Conservation (phyloP, 176 grass and related monocot genomes). For the Sorghum bicolor region DNA sequence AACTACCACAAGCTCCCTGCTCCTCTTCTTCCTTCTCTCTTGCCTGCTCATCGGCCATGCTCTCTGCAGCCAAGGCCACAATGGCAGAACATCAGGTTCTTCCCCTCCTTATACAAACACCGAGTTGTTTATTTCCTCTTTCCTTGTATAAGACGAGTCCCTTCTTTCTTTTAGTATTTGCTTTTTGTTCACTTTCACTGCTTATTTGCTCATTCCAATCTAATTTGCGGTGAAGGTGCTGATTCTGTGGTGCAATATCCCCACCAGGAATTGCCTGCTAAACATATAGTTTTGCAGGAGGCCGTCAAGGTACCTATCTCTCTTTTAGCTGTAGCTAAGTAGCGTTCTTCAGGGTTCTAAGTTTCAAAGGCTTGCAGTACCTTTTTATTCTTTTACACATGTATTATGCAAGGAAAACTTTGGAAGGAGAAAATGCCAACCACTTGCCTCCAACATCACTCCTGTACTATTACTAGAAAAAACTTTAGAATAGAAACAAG, state of each 20-base stretch:
- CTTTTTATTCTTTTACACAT: not conserved
- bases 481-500: not conserved
- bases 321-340: not conserved
- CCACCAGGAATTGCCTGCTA: constrained; percentile 21
- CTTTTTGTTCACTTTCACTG: not conserved
- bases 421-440: not conserved
- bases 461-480: not conserved
- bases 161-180: not conserved
- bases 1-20: constrained; percentile 30
- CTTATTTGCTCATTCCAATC: constrained; percentile 18
- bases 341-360: not conserved
- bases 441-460: not conserved
- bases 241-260: constrained; percentile 46
- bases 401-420: not conserved
- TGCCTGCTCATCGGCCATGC: constrained; percentile 47
- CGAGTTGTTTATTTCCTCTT: not conserved
- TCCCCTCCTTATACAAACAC: not conserved
- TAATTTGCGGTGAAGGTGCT: constrained; percentile 26
- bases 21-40: constrained; percentile 62
- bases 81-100: constrained; percentile 39
- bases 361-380: constrained; percentile 10
- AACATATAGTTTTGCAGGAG: constrained; percentile 32
- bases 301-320: constrained; percentile 35
- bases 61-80: constrained; percentile 44
- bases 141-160: constrained; percentile 1